Percentiles rank a stretch among this genome's conserved stretches.
These are phyloP conservation scores for Linaria vulgaris DNA, from an alignment of 257 asterid species.

Conservation along the genomic window DNA sequence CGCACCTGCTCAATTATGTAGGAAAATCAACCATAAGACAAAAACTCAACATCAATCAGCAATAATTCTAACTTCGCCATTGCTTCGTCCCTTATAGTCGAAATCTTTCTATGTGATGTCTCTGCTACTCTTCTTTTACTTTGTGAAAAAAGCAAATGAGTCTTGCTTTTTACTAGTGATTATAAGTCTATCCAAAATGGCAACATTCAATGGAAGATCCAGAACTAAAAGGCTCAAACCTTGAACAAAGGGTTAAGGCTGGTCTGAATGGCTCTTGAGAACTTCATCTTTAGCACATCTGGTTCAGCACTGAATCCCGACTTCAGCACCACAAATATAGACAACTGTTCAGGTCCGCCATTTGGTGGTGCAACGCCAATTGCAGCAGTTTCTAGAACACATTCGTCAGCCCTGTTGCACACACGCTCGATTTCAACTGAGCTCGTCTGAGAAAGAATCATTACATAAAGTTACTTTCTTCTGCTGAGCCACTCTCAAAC, in stretches of 20 bases:
- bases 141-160: too few species aligned
- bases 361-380: conserved; percentile 60
- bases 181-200: neutral
- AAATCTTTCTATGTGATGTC: too few species aligned
- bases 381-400: conserved; percentile 86
- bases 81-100: too few species aligned
- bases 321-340: conserved; percentile 70
- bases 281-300: conserved; percentile 50
- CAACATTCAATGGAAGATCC: neutral
- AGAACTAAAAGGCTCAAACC: conserved; percentile 39
- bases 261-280: conserved; percentile 67
- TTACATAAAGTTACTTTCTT: neutral
- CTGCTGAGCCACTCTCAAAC: too few species aligned
- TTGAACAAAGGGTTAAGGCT: conserved; percentile 86
- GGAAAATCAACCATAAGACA: too few species aligned
- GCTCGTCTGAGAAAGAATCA: conserved; percentile 57
- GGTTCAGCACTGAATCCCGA: conserved; percentile 42
- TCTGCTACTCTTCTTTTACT: too few species aligned
- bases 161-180: neutral
- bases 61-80: neutral
- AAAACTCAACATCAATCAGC: neutral
- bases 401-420: conserved; percentile 66
- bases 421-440: conserved; percentile 83
- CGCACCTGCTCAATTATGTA: conserved; percentile 48
- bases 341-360: conserved; percentile 87